Evolutionary conservation across 768 basidiomycete genomes (phyloP).

Genomic region (Leccinum variicolor): DNA sequence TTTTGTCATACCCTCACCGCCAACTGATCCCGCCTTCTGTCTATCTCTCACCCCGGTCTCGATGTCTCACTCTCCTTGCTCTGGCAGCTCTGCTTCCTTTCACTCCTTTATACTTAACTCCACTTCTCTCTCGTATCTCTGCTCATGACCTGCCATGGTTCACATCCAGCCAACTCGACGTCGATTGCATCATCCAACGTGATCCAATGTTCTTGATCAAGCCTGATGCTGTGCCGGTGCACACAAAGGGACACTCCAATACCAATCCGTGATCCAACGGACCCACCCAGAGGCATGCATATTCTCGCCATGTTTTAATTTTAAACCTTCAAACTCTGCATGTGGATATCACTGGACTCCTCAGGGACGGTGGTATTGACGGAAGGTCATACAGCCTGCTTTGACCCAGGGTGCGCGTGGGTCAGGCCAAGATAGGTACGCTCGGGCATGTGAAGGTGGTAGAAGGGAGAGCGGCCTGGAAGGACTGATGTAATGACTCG

Average conservation of each 20-base stretch:
- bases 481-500: slow-evolving; percentile 17
- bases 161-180: not conserved
- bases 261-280: not conserved
- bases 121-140: slow-evolving; percentile 5
- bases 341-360: not conserved
- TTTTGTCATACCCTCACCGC: slow-evolving; percentile 7
- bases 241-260: not conserved
- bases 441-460: not conserved
- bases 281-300: not conserved
- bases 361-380: not conserved
- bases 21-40: slow-evolving; percentile 9
- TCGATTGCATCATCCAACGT: slow-evolving; percentile 6
- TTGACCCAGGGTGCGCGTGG: not conserved
- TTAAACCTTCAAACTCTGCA: not conserved
- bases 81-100: slow-evolving; percentile 5
- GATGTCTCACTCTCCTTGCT: slow-evolving; percentile 8
- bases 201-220: slow-evolving; percentile 2
- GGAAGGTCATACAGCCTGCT: not conserved
- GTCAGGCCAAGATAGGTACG: slow-evolving; percentile 6
- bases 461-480: not conserved
- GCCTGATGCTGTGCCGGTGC: not conserved
- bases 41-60: slow-evolving; percentile 9
- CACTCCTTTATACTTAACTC: slow-evolving; percentile 6
- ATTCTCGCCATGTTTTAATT: not conserved
- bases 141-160: slow-evolving; percentile 2